Evolutionary conservation across 2,329 filamentous ascomycete species (phyloP), one percentile per base, ranked within the genome.

Genomic region (Orbilia brochopaga): DNA sequence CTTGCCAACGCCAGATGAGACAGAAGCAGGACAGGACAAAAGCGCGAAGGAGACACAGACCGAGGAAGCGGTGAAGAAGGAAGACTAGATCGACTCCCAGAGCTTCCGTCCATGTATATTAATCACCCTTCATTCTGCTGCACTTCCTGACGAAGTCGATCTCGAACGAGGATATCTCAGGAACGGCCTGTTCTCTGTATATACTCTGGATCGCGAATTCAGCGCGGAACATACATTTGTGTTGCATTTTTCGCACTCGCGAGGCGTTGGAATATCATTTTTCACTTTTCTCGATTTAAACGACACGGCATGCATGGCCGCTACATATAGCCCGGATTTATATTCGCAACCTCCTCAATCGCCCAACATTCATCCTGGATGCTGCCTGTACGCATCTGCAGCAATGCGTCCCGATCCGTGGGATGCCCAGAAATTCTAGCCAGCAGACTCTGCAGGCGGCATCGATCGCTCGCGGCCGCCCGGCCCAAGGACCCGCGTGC

Each of bases 21-120:
- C 55, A 11, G 60, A 72, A 17, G 44, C 15, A 19, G 58, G 62
- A 11, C 51, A 63, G 27, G 32, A 42, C 27, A 53, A 53, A 15
- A 48, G 46, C 19, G 69, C 69, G n/a, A 73, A 73, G 32, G 69
- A 73, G 57, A 59, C 63, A 37, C 69, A 73, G 24, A 66, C 67
- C 15, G 58, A 73, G 4, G 55, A 73, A n/a, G 52, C 55, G 30
- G 48, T 59, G 50, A 65, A 72, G 53, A 63, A 72, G 56, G 55
- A 65, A 55, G 56, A 53, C 4, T 65, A 61, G 24, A 32, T 32
- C 27, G 8, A 8, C 8, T 8, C 8, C 8, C 27, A 8, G 4
- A 32, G 27, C 27, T 3, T 32, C 27, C 8, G 4, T 32, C 8
- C 27, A 4, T 32, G 27, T 32, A 32, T 4, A 32, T 32, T 32